phyloP scores from a whole-genome alignment of 441 rosid species.

The Pelargonium citronellum region DNA sequence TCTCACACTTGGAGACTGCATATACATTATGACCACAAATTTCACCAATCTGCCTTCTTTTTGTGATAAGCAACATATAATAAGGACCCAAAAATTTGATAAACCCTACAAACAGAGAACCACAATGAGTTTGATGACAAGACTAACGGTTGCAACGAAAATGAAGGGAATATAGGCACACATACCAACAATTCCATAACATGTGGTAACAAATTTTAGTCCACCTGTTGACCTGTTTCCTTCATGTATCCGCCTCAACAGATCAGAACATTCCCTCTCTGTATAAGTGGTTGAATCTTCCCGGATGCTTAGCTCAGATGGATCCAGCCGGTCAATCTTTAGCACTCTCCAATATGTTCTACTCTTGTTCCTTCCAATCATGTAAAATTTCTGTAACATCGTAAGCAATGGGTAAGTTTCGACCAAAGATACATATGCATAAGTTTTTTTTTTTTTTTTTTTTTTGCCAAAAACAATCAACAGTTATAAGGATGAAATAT shows the following conservation, averaged over 20 bases:
- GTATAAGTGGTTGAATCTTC: slow-evolving; percentile 55
- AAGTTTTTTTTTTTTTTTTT: neutral
- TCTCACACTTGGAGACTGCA: slow-evolving; percentile 50
- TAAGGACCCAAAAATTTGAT: slow-evolving; percentile 67
- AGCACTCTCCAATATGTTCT: slow-evolving; percentile 51
- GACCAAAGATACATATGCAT: slow-evolving; percentile 16
- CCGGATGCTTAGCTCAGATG: slow-evolving; percentile 43
- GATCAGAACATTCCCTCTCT: slow-evolving; percentile 46
- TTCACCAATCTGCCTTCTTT: slow-evolving; percentile 60
- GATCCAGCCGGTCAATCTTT: slow-evolving; percentile 56
- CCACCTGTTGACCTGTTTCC: slow-evolving; percentile 65
- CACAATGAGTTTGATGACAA: neutral
- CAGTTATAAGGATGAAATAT: neutral
- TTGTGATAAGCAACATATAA: slow-evolving; percentile 64
- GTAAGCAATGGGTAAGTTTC: neutral
- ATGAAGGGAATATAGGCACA: neutral
- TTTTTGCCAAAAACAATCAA: neutral
- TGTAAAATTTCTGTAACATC: slow-evolving; percentile 56
- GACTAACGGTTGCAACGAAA: neutral
- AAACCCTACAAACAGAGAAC: slow-evolving; percentile 41
- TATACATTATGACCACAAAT: slow-evolving; percentile 62
- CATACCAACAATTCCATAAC: slow-evolving; percentile 71
- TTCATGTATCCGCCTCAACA: slow-evolving; percentile 53
- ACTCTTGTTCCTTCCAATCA: slow-evolving; percentile 63
- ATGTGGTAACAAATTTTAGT: slow-evolving; percentile 59